A percentile compares a stretch with the other conserved stretches of the same genome.
Evolutionary conservation across 2,329 filamentous ascomycete species (phyloP).

Genomic region (Exophiala xenobiotica): DNA sequence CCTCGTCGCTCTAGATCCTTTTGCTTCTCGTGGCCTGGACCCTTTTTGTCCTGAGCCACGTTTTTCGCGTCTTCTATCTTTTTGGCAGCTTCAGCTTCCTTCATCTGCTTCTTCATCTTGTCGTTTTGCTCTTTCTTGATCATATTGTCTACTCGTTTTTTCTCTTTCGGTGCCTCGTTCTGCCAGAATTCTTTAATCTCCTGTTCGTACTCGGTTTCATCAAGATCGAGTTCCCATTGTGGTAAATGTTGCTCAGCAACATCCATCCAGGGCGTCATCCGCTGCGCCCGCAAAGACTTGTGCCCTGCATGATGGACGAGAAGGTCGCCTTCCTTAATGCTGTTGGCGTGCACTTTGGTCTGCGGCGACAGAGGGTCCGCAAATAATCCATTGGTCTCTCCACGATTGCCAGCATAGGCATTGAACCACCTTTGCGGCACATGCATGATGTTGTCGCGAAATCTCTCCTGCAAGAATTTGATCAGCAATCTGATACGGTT

Average conservation of each 20-base stretch:
- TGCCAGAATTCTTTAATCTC: constrained; percentile 36
- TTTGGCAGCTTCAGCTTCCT: background rate
- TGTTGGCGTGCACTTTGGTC: constrained; percentile 8
- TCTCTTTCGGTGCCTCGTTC: constrained; percentile 21
- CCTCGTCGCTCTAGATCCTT: too few relatives aligned
- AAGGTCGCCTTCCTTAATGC: constrained; percentile 32
- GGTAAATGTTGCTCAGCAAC: constrained; percentile 31
- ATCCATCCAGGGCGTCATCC: constrained; percentile 35
- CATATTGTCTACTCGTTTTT: constrained; percentile 10
- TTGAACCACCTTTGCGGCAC: constrained; percentile 29
- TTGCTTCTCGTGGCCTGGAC: too few relatives aligned
- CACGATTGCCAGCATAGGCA: constrained; percentile 15
- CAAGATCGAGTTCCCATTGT: constrained; percentile 25
- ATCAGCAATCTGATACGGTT: background rate
- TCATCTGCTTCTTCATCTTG: background rate
- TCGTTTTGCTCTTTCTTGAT: constrained; percentile 6
- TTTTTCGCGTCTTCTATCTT: background rate
- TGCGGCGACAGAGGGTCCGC: constrained; percentile 16
- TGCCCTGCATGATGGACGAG: constrained; percentile 37
- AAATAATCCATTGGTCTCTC: constrained; percentile 7
- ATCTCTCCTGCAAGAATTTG: constrained; percentile 7
- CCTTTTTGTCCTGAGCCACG: background rate
- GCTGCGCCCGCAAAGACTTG: constrained; percentile 30
- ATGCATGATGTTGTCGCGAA: constrained; percentile 18
- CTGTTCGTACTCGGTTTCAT: constrained; percentile 31